Evolutionary conservation across 192 early-diverging fungal genomes (phyloP).

Genomic region (Fimicolochytrium jonesii): DNA sequence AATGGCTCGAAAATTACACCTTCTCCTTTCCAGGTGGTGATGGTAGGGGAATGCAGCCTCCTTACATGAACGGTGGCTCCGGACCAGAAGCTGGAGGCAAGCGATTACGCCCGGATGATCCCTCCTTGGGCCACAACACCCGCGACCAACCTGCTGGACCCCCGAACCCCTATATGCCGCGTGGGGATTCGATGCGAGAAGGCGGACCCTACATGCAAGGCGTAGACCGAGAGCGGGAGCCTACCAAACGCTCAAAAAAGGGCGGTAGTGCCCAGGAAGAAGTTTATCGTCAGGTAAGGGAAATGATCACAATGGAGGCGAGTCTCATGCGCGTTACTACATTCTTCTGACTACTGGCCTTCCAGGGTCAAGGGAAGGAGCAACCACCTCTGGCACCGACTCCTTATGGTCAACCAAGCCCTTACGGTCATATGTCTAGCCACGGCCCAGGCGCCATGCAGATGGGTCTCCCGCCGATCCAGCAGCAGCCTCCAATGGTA

Average conservation of each 20-base stretch:
- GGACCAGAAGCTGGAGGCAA: conserved; percentile 5
- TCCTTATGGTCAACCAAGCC: neutral
- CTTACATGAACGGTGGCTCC: conserved; percentile 1
- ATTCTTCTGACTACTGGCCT: neutral
- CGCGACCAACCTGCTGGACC: neutral
- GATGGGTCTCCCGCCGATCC: neutral
- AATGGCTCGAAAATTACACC: neutral
- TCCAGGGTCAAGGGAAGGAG: neutral
- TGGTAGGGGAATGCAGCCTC: conserved; percentile 8
- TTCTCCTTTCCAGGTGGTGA: neutral
- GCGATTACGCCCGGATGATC: conserved; percentile 13
- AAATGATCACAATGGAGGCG: neutral
- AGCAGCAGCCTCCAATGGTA: neutral
- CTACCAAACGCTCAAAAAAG: conserved; percentile 1
- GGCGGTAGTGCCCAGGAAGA: conserved; percentile 1
- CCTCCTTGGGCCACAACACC: neutral
- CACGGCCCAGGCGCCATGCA: neutral
- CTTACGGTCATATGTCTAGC: neutral
- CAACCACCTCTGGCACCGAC: neutral
- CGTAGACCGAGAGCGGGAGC: conserved; percentile 15
- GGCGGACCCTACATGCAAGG: neutral
- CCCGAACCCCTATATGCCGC: conserved; percentile 19
- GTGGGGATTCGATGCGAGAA: conserved; percentile 1
- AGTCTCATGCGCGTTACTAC: too few species aligned
- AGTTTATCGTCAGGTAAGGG: conserved; percentile 6